Conservation (phyloP, 352 stramenopile species). For the Pythium angustatum region DNA sequence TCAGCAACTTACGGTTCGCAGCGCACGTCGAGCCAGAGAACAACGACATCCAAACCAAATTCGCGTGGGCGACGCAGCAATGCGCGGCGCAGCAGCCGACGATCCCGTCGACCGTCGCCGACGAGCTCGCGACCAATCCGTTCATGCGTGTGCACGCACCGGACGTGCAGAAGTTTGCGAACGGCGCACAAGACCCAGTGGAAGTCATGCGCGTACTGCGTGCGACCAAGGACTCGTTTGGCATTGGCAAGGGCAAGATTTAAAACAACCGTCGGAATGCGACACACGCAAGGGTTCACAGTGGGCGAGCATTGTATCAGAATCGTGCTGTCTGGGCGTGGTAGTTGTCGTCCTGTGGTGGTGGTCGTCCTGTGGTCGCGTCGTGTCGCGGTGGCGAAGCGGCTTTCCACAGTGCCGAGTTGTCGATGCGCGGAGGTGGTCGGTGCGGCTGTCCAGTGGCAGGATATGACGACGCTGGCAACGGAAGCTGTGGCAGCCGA, state of each 20-base stretch:
- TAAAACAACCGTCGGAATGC: constrained; percentile 3
- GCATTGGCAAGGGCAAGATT: constrained; percentile 49
- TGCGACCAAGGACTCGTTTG: constrained; percentile 61
- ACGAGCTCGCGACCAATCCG: constrained; percentile 75
- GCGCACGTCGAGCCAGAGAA: constrained; percentile 90
- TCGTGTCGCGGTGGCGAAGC: not conserved
- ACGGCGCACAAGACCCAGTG: constrained; percentile 39
- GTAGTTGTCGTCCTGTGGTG: not conserved
- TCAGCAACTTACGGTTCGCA: constrained; percentile 89
- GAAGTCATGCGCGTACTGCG: constrained; percentile 63
- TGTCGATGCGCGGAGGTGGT: constrained; percentile 1
- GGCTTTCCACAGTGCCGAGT: constrained; percentile 19
- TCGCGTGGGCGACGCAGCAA: constrained; percentile 50
- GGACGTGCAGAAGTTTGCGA: constrained; percentile 56
- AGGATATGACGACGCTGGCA: not conserved
- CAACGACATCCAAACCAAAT: constrained; percentile 57
- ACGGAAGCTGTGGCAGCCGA: not conserved
- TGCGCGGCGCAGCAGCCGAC: constrained; percentile 60
- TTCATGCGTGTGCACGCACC: constrained; percentile 74
- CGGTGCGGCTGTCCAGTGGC: not conserved
- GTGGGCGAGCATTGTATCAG: constrained; percentile 7
- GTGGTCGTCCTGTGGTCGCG: not conserved
- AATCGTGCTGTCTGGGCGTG: constrained; percentile 16
- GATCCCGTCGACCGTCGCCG: constrained; percentile 84
- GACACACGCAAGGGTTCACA: too few relatives aligned